Evolutionary conservation across 1,284 basidiomycete species (phyloP).

Genomic region (Trametes pubescens): DNA sequence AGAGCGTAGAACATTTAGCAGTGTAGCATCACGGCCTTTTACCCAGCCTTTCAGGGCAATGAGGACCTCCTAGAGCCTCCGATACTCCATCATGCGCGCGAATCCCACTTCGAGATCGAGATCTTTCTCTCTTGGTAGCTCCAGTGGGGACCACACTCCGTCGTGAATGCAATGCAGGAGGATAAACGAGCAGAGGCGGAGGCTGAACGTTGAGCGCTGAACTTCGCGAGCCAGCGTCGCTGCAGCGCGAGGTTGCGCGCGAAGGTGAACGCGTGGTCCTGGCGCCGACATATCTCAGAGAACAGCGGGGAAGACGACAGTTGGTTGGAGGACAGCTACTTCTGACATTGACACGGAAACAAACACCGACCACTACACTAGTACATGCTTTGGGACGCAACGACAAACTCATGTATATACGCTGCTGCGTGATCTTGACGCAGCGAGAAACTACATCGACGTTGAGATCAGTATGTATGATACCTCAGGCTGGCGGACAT

Average conservation of each 20-base stretch:
- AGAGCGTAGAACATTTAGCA: neutral
- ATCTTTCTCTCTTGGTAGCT: neutral
- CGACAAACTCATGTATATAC: too few relatives aligned
- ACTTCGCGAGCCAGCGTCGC: constrained; percentile 14
- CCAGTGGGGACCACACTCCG: constrained; percentile 14
- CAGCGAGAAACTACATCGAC: too few relatives aligned
- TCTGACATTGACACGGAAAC: neutral
- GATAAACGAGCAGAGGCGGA: neutral
- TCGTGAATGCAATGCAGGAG: constrained; percentile 24
- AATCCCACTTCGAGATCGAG: too few relatives aligned
- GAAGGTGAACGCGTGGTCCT: constrained; percentile 10
- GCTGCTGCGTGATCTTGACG: too few relatives aligned
- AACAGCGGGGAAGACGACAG: too few relatives aligned
- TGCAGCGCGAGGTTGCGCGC: constrained; percentile 19
- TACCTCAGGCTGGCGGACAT: neutral
- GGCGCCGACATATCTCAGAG: too few relatives aligned
- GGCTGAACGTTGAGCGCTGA: too few relatives aligned
- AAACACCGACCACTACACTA: too few relatives aligned
- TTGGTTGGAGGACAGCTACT: neutral
- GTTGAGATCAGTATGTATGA: neutral
- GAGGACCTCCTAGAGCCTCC: too few relatives aligned
- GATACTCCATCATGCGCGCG: too few relatives aligned
- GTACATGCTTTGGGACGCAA: too few relatives aligned
- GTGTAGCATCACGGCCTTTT: too few relatives aligned
- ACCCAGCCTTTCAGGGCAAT: constrained; percentile 7